Percentiles rank a stretch among this genome's conserved stretches.
Conservation (phyloP, 352 stramenopile species). For the Globisporangium heterothallicum region DNA sequence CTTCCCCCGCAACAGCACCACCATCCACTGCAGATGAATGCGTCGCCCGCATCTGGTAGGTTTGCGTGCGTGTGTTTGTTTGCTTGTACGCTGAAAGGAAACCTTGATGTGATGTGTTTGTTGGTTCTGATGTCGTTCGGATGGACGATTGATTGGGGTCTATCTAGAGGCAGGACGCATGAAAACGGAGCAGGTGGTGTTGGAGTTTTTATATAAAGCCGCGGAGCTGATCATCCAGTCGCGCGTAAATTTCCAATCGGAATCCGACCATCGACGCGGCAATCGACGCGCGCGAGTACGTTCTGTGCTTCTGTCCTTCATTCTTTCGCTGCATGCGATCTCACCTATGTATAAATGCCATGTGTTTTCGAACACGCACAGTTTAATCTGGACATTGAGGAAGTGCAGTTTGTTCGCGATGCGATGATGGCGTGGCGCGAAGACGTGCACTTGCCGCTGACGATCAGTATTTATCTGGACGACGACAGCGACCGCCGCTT, state of each 20-base stretch:
- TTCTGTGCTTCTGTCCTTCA: conserved; percentile 7
- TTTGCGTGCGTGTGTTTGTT: neutral
- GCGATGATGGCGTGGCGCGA: conserved; percentile 63
- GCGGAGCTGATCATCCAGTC: conserved; percentile 80
- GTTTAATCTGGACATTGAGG: conserved; percentile 85
- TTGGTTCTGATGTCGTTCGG: neutral
- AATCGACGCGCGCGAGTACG: conserved; percentile 56
- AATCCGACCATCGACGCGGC: conserved; percentile 33
- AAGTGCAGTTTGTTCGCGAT: conserved; percentile 59
- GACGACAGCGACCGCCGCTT: conserved; percentile 33
- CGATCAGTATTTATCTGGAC: conserved; percentile 67
- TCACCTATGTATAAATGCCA: neutral
- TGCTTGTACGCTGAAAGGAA: too few relatives aligned
- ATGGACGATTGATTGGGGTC: neutral
- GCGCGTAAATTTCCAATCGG: conserved; percentile 60
- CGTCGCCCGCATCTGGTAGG: conserved; percentile 13
- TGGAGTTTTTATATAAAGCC: conserved; percentile 82
- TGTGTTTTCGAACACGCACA: conserved; percentile 5
- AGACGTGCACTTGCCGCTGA: conserved; percentile 61
- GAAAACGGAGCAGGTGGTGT: conserved; percentile 82
- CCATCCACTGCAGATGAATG: conserved; percentile 6
- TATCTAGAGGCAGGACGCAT: conserved; percentile 38
- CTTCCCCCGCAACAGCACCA: neutral
- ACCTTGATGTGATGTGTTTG: neutral
- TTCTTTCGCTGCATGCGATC: too few relatives aligned